Evolutionary conservation across 805 yeast genomes (phyloP).

Genomic region (Starmerella scarabaei): DNA sequence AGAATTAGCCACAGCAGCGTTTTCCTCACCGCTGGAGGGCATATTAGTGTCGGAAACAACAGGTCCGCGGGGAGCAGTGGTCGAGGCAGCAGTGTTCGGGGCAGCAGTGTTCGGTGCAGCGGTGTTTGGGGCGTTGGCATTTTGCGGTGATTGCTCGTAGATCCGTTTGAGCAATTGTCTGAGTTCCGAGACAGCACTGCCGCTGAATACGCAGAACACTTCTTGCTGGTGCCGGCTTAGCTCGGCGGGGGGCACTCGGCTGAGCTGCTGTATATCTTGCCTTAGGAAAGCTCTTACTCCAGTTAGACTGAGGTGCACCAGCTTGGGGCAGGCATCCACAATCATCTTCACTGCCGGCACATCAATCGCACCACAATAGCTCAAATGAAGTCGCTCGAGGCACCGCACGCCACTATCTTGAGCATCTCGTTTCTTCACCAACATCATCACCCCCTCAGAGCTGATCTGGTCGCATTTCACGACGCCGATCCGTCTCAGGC

Average conservation of each 20-base stretch:
- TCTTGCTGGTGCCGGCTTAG: constrained; percentile 76
- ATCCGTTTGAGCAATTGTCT: constrained; percentile 47
- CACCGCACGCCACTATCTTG: neutral
- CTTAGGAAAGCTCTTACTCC: constrained; percentile 86
- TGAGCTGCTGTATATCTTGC: constrained; percentile 69
- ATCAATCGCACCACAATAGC: constrained; percentile 74
- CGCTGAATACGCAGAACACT: constrained; percentile 85
- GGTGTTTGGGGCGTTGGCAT: too few species aligned
- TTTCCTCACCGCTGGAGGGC: too few species aligned
- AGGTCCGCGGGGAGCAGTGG: too few species aligned
- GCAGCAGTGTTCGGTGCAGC: too few species aligned
- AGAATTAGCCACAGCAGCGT: too few species aligned
- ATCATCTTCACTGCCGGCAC: constrained; percentile 64
- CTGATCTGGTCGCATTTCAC: constrained; percentile 84
- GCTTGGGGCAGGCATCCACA: constrained; percentile 65
- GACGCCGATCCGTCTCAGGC: constrained; percentile 77
- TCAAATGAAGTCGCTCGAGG: constrained; percentile 81
- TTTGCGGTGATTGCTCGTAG: neutral
- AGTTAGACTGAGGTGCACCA: constrained; percentile 83
- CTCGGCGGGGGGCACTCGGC: constrained; percentile 87
- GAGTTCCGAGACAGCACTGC: constrained; percentile 68
- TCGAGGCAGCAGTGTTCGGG: too few species aligned
- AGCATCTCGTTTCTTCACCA: constrained; percentile 52
- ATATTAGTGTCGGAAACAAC: too few species aligned
- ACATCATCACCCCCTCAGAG: constrained; percentile 61